These are phyloP conservation scores for Circinella umbellata DNA, from an alignment of 371 early-diverging fungal genomes.

Conservation along the genomic window DNA sequence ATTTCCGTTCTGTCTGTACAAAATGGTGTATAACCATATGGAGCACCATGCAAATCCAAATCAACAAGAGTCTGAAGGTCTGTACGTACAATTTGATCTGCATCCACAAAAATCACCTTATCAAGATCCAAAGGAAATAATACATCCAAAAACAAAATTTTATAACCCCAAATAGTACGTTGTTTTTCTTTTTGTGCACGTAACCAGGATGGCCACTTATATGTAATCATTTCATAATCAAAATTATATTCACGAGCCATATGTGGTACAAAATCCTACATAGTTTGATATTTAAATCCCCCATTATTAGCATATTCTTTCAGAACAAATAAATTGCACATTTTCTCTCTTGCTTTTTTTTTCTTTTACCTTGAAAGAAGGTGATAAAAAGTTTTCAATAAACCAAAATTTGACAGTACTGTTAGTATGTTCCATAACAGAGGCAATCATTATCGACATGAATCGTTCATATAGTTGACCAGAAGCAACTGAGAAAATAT, in stretches of 20 bases:
- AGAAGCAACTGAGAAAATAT: constrained; percentile 96
- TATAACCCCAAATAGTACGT: constrained; percentile 97
- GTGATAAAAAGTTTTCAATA: constrained; percentile 95
- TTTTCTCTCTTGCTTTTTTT: too few species aligned
- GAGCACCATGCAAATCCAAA: constrained; percentile 90
- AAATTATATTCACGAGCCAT: constrained; percentile 85
- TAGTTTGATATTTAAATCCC: too few species aligned
- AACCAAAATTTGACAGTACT: constrained; percentile 96
- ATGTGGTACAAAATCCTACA: constrained; percentile 81
- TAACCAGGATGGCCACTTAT: constrained; percentile 98
- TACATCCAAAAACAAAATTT: constrained; percentile 96
- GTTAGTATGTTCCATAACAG: constrained; percentile 86
- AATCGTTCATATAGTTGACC: constrained; percentile 97
- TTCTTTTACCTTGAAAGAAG: constrained; percentile 79
- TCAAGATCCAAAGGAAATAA: constrained; percentile 93
- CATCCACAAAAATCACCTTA: constrained; percentile 97
- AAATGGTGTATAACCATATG: constrained; percentile 97
- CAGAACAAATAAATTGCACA: too few species aligned
- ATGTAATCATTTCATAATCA: constrained; percentile 92
- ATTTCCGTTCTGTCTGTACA: constrained; percentile 91
- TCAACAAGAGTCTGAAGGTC: constrained; percentile 91
- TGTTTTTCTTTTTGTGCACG: constrained; percentile 92
- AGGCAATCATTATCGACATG: constrained; percentile 94
- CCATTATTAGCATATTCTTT: too few species aligned
- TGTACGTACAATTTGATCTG: constrained; percentile 96